Evolutionary conservation across 768 basidiomycete species (phyloP), one percentile per base, ranked within the genome.

Genomic region (Coprinopsis sp.): DNA sequence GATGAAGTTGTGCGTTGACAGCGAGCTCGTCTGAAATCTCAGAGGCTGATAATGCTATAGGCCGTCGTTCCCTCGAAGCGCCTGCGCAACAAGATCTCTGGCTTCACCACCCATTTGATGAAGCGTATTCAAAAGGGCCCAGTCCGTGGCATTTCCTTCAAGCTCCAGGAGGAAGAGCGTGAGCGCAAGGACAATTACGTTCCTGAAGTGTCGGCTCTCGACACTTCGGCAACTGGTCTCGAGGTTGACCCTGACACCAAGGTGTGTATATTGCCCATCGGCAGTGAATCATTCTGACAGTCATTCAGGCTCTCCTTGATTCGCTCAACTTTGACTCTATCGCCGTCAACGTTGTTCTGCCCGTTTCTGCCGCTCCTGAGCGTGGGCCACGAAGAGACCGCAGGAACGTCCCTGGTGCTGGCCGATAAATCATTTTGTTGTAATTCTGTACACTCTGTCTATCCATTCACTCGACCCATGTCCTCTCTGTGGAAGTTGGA

Each of bases 81-180:
- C 58, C 84, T 99, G 60, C 84, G 96, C 66, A 99, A 99, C 89
- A 99, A 99, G 81, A 88, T 99, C 64, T 86, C 95, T 10, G 96
- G 96, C 37, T 99, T 98, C 83, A 99, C 96, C 50, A 99, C 96
- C 61, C 96, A 99, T 67, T 77, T 99, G 69, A 99, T 99, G 96
- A 97, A 93, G 81, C 93, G 96, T 63, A 99, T 99, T 62, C 92
- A 96, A 71, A 84, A 84, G 50, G 96, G 96, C 3, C 96, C 96
- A 60, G 96, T 99, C 54, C 91, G 93, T 55, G 96, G 96, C 60
- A 99, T 99, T 68, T 98, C 96, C 47, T 99, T 98, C 91, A 96
- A 97, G 73, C 87, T 99, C 58, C 96, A 99, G 69, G 96, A 98
- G 65, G 96, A 99, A 72, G 96, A 99, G 74, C 82, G 96, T 52